Evolutionary conservation across 495 filamentous ascomycete species (phyloP), one percentile per base, ranked within the genome.

Genomic region (Hypoxylon crocopeplum): DNA sequence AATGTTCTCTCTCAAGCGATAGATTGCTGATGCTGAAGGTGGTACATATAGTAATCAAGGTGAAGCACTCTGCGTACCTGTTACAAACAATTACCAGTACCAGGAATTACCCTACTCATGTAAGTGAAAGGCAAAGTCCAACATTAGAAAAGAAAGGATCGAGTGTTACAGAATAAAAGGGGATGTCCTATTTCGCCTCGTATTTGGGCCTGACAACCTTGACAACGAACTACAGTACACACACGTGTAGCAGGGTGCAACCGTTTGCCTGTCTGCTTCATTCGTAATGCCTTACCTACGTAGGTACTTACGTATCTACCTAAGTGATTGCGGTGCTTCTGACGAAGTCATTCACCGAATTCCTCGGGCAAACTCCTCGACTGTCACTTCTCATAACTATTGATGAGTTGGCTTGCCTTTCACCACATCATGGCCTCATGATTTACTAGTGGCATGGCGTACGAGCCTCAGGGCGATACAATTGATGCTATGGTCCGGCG

Each of bases 401-500:
- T 59, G 67, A 63, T 69, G 67, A 69, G 67, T 50, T 69, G 67
- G 67, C 67, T 47, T 20, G 36, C 25, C 46, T 39, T 39, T 59
- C 30, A 30, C 48, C 63, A 66, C 55, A 56, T 62, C 63, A 66
- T 49, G 16, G 59, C 39, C 42, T 50, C 45, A 21, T 51, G 22
- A 29, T 51, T 50, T 37, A 36, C 39, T 22, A 48, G 33, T 53
- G 51, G 37, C 30, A 64, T 33, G 37, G 10, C 12, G 40, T 55
- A 47, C 37, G 44, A 64, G 61, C 61, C 61, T 42, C 61, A 59
- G 50, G 21, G 25, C 33, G 44, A 42, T 59, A 42, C 50, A 42
- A 39, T 52, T 42, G 25, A 2, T 37, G 37, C 13, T 42, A 46
- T 46, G 56, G 24, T 52, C 47, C 38, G 16, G 47, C 32, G 55